These are phyloP conservation scores for Diaporthe caulivora DNA, from an alignment of 2,329 filamentous ascomycete genomes.

Conservation along the genomic window DNA sequence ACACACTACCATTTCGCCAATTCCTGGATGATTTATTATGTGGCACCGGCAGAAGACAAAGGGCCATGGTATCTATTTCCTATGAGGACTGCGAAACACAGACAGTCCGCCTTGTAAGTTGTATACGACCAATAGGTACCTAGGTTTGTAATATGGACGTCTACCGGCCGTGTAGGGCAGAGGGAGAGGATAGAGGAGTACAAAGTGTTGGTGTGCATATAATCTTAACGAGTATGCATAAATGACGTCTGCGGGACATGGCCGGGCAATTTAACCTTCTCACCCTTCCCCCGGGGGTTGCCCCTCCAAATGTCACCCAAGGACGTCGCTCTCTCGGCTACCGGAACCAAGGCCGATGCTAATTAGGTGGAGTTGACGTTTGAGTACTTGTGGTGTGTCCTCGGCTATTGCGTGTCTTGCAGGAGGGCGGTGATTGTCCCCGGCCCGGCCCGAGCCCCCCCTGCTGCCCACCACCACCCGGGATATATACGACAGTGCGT, in stretches of 20 bases:
- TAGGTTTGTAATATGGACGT: too few species aligned
- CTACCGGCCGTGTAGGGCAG: too few species aligned
- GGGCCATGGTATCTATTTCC: not conserved
- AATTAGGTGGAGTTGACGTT: constrained; percentile 16
- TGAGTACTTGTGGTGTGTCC: not conserved
- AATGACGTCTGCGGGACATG: constrained; percentile 7
- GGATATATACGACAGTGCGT: not conserved
- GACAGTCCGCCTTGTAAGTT: too few species aligned
- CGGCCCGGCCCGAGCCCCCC: constrained; percentile 24
- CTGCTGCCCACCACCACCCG: not conserved
- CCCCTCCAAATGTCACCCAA: not conserved
- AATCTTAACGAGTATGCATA: too few species aligned
- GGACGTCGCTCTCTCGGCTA: not conserved
- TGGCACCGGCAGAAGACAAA: too few species aligned
- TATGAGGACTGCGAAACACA: too few species aligned
- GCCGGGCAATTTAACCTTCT: not conserved
- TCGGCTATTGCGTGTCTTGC: not conserved
- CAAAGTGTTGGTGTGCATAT: not conserved
- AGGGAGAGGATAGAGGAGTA: not conserved
- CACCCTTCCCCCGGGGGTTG: not conserved
- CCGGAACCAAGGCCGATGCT: not conserved
- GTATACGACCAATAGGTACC: too few species aligned
- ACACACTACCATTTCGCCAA: not conserved
- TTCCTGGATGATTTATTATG: not conserved
- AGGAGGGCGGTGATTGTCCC: not conserved